Base-by-base conservation (phyloP, 805 yeast species). In the Metschnikowia matae region DNA sequence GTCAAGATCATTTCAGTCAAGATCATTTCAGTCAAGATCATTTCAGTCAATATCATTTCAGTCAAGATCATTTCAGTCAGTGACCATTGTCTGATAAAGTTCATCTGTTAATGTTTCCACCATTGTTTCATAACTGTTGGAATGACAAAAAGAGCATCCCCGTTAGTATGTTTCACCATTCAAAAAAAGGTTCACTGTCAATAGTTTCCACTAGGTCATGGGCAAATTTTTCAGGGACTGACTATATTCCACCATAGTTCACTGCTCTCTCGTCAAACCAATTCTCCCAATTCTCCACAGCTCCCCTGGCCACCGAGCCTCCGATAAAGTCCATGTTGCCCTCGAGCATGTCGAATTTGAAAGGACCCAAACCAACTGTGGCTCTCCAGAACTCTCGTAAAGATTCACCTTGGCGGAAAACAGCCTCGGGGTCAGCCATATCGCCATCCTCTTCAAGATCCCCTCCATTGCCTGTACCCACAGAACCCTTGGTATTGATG, bases 191-290 rank as follows among this genome's bases (percentile, higher is more conserved):
- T n/a, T n/a, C n/a, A n/a, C n/a, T n/a, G n/a, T n/a, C n/a, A n/a
- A n/a, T n/a, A n/a, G n/a, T n/a, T n/a, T n/a, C n/a, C n/a, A n/a
- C n/a, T n/a, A n/a, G n/a, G n/a, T n/a, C n/a, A n/a, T n/a, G n/a
- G n/a, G n/a, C n/a, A n/a, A n/a, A n/a, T n/a, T n/a, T n/a, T n/a
- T n/a, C n/a, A n/a, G n/a, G n/a, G n/a, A n/a, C n/a, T 26, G 11
- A 26, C 44, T 42, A 53, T 41, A 56, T 56, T 31, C 62, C 60
- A 10, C 62, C 62, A 51, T 56, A 65, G 55, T 87, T 87, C 26
- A 84, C 86, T 13, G 84, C 85, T 57, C 80, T 77, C 63, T 85
- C 91, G 55, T 82, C 85, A 33, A 91, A 73, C 96, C 96, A 91
- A 55, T 83, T 77, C 55, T 78, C 80, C 89, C 96, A 87, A 17